Conservation (phyloP, 1,284 basidiomycete species). For the Sporisorium scitamineum region DNA sequence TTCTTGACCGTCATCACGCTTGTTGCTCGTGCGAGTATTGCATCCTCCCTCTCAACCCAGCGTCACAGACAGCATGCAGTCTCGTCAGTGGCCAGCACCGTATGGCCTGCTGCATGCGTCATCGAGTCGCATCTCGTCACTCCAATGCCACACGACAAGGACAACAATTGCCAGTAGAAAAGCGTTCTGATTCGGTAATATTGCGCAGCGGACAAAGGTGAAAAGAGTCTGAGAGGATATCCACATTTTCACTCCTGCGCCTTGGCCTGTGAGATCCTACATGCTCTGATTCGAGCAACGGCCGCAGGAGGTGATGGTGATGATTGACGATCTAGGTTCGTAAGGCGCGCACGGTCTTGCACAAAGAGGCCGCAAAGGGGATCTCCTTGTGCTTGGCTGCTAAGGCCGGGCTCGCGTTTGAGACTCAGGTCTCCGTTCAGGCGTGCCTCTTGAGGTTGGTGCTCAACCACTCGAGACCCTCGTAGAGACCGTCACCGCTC, state of each 20-base stretch:
- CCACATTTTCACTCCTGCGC: constrained; percentile 53
- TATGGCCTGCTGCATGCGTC: background rate
- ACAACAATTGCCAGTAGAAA: background rate
- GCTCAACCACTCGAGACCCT: constrained; percentile 81
- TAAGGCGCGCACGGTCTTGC: constrained; percentile 10
- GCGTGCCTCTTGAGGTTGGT: constrained; percentile 86
- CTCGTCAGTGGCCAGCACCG: no score
- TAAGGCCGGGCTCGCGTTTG: constrained; percentile 8
- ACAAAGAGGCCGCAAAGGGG: background rate
- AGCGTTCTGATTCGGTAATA: constrained; percentile 43
- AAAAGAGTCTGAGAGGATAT: constrained; percentile 25
- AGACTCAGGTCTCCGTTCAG: constrained; percentile 71
- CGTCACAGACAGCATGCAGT: no score
- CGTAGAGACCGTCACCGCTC: constrained; percentile 98
- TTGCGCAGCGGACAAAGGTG: constrained; percentile 25
- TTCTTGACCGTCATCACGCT: background rate
- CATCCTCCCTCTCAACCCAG: no score
- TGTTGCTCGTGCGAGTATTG: no score
- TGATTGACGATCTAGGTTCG: constrained; percentile 29
- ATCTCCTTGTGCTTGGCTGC: constrained; percentile 2
- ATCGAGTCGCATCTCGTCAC: background rate
- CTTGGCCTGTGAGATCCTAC: constrained; percentile 16
- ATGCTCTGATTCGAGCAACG: constrained; percentile 27
- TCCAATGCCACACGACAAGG: no score
- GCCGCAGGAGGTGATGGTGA: constrained; percentile 32